Conservation (phyloP, 1,284 basidiomycete genomes). For the Cutaneotrichosporon spelunceum region DNA sequence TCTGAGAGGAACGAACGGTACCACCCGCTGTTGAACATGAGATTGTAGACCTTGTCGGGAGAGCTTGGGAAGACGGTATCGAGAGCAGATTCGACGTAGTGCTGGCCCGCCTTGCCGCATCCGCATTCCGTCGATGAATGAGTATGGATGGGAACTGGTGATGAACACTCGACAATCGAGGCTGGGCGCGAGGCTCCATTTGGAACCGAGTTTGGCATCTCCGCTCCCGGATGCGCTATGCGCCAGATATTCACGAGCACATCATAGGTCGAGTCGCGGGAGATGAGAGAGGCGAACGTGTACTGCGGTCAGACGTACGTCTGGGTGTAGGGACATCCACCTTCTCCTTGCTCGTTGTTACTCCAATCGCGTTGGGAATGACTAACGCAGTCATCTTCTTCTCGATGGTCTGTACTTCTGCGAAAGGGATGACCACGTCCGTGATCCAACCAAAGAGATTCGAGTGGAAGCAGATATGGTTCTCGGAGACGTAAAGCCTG, state of each 20-base stretch:
- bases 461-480: conserved; percentile 96
- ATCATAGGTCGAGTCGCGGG: conserved; percentile 92
- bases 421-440: conserved; percentile 86
- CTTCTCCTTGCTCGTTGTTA: conserved; percentile 69
- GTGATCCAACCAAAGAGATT: conserved; percentile 99
- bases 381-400: conserved; percentile 99
- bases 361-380: conserved; percentile 94
- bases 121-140: conserved; percentile 62
- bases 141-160: conserved; percentile 8
- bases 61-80: conserved; percentile 79
- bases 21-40: conserved; percentile 95
- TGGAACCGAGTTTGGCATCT: conserved; percentile 24
- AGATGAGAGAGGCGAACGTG: conserved; percentile 93
- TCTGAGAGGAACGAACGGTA: conserved; percentile 87
- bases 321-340: conserved; percentile 28
- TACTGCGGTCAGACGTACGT: conserved; percentile 58
- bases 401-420: conserved; percentile 83
- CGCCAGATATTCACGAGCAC: conserved; percentile 96
- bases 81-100: conserved; percentile 71
- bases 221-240: conserved; percentile 74
- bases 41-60: conserved; percentile 90
- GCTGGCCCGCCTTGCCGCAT: conserved; percentile 69
- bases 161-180: conserved; percentile 28
- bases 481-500: conserved; percentile 93
- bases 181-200: conserved; percentile 30